These are phyloP conservation scores for Calamus simplicifolius DNA, from an alignment of 176 grass and related monocot species.

Conservation along the genomic window DNA sequence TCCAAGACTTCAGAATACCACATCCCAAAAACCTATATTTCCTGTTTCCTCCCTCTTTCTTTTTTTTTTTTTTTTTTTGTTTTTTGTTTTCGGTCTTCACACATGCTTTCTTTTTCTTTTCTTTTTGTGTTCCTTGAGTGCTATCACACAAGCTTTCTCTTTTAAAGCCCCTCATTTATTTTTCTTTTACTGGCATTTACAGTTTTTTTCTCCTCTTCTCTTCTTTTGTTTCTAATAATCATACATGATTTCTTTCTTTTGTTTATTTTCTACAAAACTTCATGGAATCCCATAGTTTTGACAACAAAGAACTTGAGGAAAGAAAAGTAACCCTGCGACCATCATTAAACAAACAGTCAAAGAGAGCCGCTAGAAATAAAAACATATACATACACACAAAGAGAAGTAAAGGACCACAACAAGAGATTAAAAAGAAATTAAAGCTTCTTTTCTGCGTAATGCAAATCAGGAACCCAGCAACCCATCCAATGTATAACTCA, in stretches of 20 bases:
- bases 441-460: too few species aligned
- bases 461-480: too few species aligned
- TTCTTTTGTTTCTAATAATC: conserved; percentile 10
- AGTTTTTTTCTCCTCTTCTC: conserved; percentile 3
- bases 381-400: conserved; percentile 11
- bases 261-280: conserved; percentile 1
- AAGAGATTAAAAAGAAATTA: background rate
- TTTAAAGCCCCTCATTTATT: background rate
- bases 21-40: conserved; percentile 16
- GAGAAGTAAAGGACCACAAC: background rate
- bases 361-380: conserved; percentile 19
- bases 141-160: too few species aligned
- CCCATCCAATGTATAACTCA: too few species aligned
- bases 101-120: too few species aligned
- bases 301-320: conserved; percentile 51
- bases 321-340: conserved; percentile 53
- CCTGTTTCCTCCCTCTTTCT: conserved; percentile 10
- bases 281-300: conserved; percentile 1
- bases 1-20: conserved; percentile 26
- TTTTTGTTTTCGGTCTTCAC: too few species aligned
- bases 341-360: conserved; percentile 49
- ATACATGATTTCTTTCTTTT: conserved; percentile 13
- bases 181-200: conserved; percentile 19
- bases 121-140: too few species aligned
- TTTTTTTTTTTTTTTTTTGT: too few species aligned